phyloP scores from a whole-genome alignment of 2,329 filamentous ascomycete genomes.

The Proliferodiscus dingleyae region DNA sequence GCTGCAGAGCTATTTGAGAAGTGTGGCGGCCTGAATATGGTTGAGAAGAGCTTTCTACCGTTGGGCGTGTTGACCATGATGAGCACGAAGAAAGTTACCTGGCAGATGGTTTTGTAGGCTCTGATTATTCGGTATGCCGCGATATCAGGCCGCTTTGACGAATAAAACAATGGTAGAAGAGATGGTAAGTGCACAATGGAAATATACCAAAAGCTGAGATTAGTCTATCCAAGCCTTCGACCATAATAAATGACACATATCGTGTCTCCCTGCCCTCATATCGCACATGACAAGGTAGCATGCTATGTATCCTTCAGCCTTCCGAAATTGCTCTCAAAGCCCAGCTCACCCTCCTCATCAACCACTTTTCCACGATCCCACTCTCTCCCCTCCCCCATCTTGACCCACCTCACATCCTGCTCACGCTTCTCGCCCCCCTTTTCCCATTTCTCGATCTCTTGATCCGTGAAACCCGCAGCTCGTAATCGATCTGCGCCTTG shows the following conservation, averaged over 20 bases:
- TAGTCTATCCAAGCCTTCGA: too few relatives aligned
- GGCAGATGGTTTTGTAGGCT: slow-evolving; percentile 20
- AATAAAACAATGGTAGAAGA: too few relatives aligned
- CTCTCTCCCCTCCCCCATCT: slow-evolving; percentile 43
- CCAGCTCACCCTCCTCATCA: slow-evolving; percentile 48
- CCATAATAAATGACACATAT: too few relatives aligned
- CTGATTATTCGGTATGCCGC: too few relatives aligned
- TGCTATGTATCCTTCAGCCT: slow-evolving; percentile 21
- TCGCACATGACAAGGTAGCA: too few relatives aligned
- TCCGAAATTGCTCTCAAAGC: slow-evolving; percentile 25
- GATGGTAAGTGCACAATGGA: too few relatives aligned
- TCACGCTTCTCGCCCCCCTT: slow-evolving; percentile 55
- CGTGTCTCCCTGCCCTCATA: too few relatives aligned
- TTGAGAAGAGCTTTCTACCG: slow-evolving; percentile 36
- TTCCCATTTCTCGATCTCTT: slow-evolving; percentile 69
- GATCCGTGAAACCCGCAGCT: slow-evolving; percentile 72
- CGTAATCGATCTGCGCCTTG: slow-evolving; percentile 72
- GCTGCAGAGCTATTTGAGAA: slow-evolving; percentile 32
- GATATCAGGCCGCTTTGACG: too few relatives aligned
- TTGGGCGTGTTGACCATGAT: slow-evolving; percentile 35
- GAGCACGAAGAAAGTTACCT: slow-evolving; percentile 26
- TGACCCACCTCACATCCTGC: slow-evolving; percentile 68
- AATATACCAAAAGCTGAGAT: too few relatives aligned
- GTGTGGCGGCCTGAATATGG: slow-evolving; percentile 36
- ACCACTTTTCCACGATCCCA: slow-evolving; percentile 63